phyloP scores from a whole-genome alignment of 495 filamentous ascomycete species.

The Bacidia rubella region DNA sequence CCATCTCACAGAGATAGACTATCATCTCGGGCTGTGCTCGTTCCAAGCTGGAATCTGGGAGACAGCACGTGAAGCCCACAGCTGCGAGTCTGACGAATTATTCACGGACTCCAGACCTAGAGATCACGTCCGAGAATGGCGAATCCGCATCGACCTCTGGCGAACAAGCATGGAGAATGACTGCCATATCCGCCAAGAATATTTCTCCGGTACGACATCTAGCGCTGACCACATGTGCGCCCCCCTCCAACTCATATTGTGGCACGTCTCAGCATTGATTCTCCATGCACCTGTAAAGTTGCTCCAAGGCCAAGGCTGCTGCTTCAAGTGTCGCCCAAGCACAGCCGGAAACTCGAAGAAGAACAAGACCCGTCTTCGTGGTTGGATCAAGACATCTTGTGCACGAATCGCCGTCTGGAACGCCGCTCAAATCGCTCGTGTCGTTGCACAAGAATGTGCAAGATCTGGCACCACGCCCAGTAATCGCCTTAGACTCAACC shows the following conservation, averaged over 20 bases:
- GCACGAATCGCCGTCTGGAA: conserved; percentile 18
- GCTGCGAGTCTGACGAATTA: conserved; percentile 22
- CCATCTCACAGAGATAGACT: conserved; percentile 20
- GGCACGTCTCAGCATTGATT: conserved; percentile 20
- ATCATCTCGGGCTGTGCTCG: conserved; percentile 23
- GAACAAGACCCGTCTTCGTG: conserved; percentile 14
- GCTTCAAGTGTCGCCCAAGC: conserved; percentile 14
- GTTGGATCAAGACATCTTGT: conserved; percentile 17
- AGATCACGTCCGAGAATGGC: conserved; percentile 11
- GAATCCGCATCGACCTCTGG: conserved; percentile 17
- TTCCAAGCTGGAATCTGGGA: conserved; percentile 21
- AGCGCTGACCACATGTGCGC: conserved; percentile 1
- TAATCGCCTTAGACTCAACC: conserved; percentile 18
- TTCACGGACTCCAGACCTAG: conserved; percentile 8
- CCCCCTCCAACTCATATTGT: conserved; percentile 19
- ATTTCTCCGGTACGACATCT: conserved; percentile 6
- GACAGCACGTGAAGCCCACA: conserved; percentile 20
- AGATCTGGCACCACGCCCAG: neutral
- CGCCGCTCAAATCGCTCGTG: conserved; percentile 20
- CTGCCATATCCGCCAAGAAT: conserved; percentile 8
- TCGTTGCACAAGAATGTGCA: conserved; percentile 14
- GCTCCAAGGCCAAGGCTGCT: conserved; percentile 16
- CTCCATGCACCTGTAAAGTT: conserved; percentile 21
- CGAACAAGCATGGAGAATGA: conserved; percentile 11
- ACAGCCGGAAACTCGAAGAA: conserved; percentile 17